phyloP scores from a whole-genome alignment of 106 monocot genomes.

The Acanthochlamys bracteata region DNA sequence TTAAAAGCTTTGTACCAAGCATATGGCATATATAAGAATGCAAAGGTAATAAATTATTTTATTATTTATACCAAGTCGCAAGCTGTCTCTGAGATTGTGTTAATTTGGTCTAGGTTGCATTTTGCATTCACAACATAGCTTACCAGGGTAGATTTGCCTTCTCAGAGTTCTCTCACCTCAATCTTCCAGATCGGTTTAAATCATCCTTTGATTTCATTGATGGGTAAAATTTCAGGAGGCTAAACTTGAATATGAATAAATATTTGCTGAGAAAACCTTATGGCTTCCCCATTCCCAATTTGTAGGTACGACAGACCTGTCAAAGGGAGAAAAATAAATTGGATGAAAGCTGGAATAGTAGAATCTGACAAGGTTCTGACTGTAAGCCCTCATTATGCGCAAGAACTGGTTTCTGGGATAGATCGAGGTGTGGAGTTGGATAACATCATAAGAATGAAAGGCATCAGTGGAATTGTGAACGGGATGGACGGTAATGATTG shows the following conservation, averaged over 20 bases:
- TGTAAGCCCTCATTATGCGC: slow-evolving; percentile 79
- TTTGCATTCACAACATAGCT: slow-evolving; percentile 92
- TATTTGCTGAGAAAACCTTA: too few relatives aligned
- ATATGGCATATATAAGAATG: slow-evolving; percentile 64
- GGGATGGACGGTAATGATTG: slow-evolving; percentile 87
- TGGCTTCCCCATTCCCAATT: neutral
- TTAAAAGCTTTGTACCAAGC: slow-evolving; percentile 69
- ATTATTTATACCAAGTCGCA: neutral
- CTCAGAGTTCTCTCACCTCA: slow-evolving; percentile 55
- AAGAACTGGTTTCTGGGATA: slow-evolving; percentile 56
- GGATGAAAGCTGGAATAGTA: slow-evolving; percentile 84
- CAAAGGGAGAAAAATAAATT: slow-evolving; percentile 91
- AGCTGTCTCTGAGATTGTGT: slow-evolving; percentile 1
- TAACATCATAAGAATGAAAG: slow-evolving; percentile 16
- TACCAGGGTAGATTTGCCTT: slow-evolving; percentile 85
- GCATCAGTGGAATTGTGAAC: slow-evolving; percentile 64
- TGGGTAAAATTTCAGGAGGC: slow-evolving; percentile 32
- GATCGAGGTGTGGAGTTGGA: slow-evolving; percentile 73
- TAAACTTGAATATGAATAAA: too few relatives aligned
- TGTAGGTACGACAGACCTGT: slow-evolving; percentile 75
- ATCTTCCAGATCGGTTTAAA: slow-evolving; percentile 67
- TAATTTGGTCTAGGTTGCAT: slow-evolving; percentile 42
- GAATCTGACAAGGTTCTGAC: slow-evolving; percentile 60
- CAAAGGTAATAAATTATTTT: slow-evolving; percentile 34
- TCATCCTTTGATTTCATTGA: slow-evolving; percentile 84